A percentile compares a stretch with the other conserved stretches of the same genome.
phyloP scores from a whole-genome alignment of 768 basidiomycete species.

The Multifurca ochricompacta region DNA sequence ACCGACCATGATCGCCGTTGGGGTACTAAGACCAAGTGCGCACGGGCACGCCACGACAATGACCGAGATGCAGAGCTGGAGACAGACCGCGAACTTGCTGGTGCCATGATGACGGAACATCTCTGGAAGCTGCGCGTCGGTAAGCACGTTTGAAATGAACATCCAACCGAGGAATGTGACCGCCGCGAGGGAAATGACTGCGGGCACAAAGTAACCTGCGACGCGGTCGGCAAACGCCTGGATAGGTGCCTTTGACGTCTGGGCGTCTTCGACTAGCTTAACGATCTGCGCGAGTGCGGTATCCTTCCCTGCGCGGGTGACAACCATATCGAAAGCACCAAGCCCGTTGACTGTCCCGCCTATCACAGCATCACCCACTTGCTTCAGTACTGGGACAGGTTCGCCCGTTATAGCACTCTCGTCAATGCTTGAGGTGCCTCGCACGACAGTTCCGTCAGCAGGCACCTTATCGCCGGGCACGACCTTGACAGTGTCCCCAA shows the following conservation, averaged over 20 bases:
- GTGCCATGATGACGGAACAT: conserved; percentile 84
- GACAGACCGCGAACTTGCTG: conserved; percentile 80
- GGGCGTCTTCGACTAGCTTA: conserved; percentile 93
- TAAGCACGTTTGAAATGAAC: conserved; percentile 52
- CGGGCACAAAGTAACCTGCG: conserved; percentile 92
- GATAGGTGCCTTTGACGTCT: conserved; percentile 96
- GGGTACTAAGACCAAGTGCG: conserved; percentile 91
- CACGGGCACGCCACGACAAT: conserved; percentile 98
- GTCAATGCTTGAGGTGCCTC: conserved; percentile 82
- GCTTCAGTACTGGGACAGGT: conserved; percentile 81
- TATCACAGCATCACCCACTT: conserved; percentile 77
- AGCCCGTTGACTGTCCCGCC: conserved; percentile 96
- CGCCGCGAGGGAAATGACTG: conserved; percentile 74
- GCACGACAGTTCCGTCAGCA: conserved; percentile 86
- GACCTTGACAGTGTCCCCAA: conserved; percentile 87
- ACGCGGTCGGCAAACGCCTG: conserved; percentile 94
- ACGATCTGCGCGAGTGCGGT: conserved; percentile 96
- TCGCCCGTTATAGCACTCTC: conserved; percentile 98
- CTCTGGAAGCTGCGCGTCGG: conserved; percentile 54
- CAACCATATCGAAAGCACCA: conserved; percentile 95
- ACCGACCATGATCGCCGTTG: conserved; percentile 99
- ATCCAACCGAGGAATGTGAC: conserved; percentile 85
- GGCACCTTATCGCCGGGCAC: conserved; percentile 96
- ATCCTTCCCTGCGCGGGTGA: conserved; percentile 92
- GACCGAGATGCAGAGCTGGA: conserved; percentile 96